These are phyloP conservation scores for Aeschynomene evenia DNA, from an alignment of 306 rosid species.

Conservation along the genomic window DNA sequence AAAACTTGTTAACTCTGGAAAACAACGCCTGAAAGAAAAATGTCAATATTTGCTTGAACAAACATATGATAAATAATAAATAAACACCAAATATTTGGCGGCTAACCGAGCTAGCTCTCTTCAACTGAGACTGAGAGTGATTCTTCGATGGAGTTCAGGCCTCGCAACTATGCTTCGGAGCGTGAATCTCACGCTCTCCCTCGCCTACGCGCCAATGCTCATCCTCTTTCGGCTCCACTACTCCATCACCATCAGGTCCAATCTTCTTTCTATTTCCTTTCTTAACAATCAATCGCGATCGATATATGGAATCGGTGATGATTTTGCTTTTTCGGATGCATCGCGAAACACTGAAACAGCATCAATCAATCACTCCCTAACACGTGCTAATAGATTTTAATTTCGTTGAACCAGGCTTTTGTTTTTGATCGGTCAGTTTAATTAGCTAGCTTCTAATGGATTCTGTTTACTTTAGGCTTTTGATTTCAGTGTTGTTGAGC, in stretches of 20 bases:
- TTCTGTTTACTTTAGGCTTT: not conserved
- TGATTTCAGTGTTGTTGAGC: slow-evolving; percentile 1
- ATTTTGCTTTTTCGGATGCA: not conserved
- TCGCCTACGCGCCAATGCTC: slow-evolving; percentile 49
- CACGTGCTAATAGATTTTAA: not conserved
- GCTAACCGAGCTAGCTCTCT: not conserved
- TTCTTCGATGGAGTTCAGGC: slow-evolving; percentile 76
- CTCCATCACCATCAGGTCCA: slow-evolving; percentile 47
- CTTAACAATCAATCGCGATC: not conserved
- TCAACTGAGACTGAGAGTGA: no score
- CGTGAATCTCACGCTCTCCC: slow-evolving; percentile 56
- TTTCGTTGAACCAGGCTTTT: not conserved
- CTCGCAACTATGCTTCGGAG: slow-evolving; percentile 66
- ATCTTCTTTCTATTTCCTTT: not conserved
- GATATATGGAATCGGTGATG: not conserved
- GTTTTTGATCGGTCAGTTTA: not conserved
- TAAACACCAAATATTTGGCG: no score
- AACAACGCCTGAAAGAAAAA: not conserved
- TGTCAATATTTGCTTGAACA: not conserved
- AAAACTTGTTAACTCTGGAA: not conserved
- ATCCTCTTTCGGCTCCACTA: slow-evolving; percentile 53
- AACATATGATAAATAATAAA: no score
- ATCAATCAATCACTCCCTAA: not conserved
- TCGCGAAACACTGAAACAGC: not conserved
- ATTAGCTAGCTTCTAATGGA: not conserved